Base-by-base conservation (phyloP, 768 basidiomycete species). In the Suillus cothurnatus region DNA sequence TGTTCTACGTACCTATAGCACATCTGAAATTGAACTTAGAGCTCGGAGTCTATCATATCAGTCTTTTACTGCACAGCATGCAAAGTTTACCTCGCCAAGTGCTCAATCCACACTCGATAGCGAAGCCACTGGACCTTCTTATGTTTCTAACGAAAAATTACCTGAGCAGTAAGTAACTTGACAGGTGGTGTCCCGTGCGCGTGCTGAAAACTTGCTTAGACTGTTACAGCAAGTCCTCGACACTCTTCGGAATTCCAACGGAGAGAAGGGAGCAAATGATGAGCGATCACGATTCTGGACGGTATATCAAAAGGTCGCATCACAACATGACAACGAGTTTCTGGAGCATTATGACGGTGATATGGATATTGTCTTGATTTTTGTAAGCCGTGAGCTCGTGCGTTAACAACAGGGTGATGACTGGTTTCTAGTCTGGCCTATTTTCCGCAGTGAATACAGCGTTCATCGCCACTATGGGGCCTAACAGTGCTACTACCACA, bases 401-500 rank as follows among this genome's bases (percentile, higher is more conserved):
- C 21, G 15, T 56, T 14, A 53, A 26, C 34, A 9, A 31, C 21
- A 32, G 23, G 6, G 4, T 36, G 21, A 23, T 63, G 12, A 62
- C 32, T 61, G 9, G 38, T 26, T 38, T 58, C 26, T 31, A 68
- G 67, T 56, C 67, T 60, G 67, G 68, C 58, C 52, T 68, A 21
- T 68, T 68, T 39, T 68, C 68, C 3, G 68, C 55, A 36, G 67
- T 68, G 34, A 69, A 62, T n/a, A 45, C 67, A 9, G 38, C 64
- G 15, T 68, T 68, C 41, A 64, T 68, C 43, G 31, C 23, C 50
- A 47, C n/a, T 26, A 60, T 68, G 63, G 57, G 26, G 17, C 57
- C 36, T 6, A 39, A 8, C 39, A 6, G 34, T 6, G 23, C 61
- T 58, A 56, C n/a, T 23, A 57, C 50, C 9, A 68, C 68, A 49